Percentiles rank a stretch among this genome's conserved stretches.
Evolutionary conservation across 306 rosid species (phyloP).

Genomic region (Prinsepia uniflora): DNA sequence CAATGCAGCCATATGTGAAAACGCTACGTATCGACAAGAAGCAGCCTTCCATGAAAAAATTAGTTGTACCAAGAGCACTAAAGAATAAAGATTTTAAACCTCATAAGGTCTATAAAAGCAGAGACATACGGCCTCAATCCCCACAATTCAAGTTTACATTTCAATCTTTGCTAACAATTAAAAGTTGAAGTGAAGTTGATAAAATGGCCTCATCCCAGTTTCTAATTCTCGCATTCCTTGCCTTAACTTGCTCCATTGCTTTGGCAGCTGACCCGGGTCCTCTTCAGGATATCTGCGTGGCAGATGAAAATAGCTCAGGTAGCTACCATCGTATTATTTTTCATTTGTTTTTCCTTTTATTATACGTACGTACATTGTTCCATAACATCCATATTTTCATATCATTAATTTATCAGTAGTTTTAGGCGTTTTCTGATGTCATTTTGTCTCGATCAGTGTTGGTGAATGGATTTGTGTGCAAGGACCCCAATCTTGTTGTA

Average conservation of each 20-base stretch:
- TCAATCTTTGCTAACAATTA: too few species aligned
- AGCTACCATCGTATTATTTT: not conserved
- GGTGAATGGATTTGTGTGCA: slow-evolving; percentile 32
- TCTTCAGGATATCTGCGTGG: slow-evolving; percentile 37
- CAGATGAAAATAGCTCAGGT: slow-evolving; percentile 22
- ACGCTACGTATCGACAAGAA: too few species aligned
- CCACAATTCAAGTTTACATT: too few species aligned
- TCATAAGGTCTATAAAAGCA: too few species aligned
- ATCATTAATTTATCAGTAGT: not conserved
- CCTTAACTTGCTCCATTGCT: slow-evolving; percentile 1
- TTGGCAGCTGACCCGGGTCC: slow-evolving; percentile 24
- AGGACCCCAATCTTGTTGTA: slow-evolving; percentile 23
- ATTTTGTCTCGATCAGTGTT: slow-evolving; percentile 6
- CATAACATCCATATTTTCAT: not conserved
- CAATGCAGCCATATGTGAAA: too few species aligned
- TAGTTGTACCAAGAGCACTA: too few species aligned
- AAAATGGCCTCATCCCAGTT: slow-evolving; percentile 17
- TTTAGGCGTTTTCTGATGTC: not conserved
- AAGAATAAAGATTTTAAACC: too few species aligned
- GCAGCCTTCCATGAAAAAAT: too few species aligned
- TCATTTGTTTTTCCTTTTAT: not conserved
- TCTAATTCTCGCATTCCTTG: slow-evolving; percentile 2
- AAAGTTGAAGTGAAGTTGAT: too few species aligned
- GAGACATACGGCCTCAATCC: too few species aligned
- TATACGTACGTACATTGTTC: not conserved